Evolutionary conservation across 106 monocot species (phyloP).

Genomic region (Dendrobium huoshanense): DNA sequence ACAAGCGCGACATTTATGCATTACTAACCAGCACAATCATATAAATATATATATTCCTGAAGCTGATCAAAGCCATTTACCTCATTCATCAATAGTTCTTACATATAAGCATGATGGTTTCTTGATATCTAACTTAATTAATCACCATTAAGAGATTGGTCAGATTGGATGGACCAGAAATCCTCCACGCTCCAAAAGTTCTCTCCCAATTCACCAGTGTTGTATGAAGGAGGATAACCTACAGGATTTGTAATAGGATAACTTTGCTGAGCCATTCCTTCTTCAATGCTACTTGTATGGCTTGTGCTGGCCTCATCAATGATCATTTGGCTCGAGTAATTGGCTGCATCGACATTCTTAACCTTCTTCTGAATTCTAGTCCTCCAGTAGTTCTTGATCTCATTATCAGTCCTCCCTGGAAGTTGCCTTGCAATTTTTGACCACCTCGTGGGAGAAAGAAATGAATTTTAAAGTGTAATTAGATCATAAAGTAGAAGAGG

Average conservation of each 20-base stretch:
- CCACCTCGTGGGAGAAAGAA: slow-evolving; percentile 21
- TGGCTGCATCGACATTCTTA: slow-evolving; percentile 27
- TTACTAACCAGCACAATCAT: not conserved
- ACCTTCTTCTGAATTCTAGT: slow-evolving; percentile 69
- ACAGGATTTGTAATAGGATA: not conserved
- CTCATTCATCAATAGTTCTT: not conserved
- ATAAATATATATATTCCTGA: not conserved
- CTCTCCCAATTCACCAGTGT: slow-evolving; percentile 4
- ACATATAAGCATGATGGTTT: not conserved
- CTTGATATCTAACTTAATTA: not conserved
- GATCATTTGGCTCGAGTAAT: slow-evolving; percentile 14
- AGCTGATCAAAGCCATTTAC: not conserved
- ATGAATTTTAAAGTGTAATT: not conserved
- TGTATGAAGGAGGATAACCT: not conserved
- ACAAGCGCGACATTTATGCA: not conserved
- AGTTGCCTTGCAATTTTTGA: slow-evolving; percentile 52
- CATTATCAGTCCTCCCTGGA: slow-evolving; percentile 55
- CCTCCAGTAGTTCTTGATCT: slow-evolving; percentile 75
- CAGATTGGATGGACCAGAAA: slow-evolving; percentile 34
- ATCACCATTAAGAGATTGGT: slow-evolving; percentile 22
- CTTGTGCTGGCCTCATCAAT: slow-evolving; percentile 27
- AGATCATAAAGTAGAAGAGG: not conserved
- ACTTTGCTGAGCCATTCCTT: slow-evolving; percentile 1
- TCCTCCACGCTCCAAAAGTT: slow-evolving; percentile 52
- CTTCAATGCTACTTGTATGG: slow-evolving; percentile 13